Base-by-base conservation (phyloP, 208 protist species). In the Trypanosoma platydactyli region DNA sequence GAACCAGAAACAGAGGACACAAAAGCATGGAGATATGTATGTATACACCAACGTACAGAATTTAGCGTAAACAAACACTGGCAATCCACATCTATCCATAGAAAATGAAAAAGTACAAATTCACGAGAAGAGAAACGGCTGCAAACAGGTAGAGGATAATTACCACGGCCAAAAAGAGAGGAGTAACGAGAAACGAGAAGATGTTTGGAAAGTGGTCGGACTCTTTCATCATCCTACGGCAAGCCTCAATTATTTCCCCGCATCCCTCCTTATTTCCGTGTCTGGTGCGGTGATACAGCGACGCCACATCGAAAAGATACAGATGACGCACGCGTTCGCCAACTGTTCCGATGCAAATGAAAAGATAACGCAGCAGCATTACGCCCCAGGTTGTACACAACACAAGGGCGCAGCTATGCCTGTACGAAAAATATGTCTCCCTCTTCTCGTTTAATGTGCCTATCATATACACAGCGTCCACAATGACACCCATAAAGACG, bases 281-380 rank as follows among this genome's bases (percentile, higher is more conserved):
- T 58, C 76, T 83, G 11, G 83, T 55, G 5, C 60, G 51, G 60
- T 94, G 88, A 58, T 91, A 90, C 22, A 94, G 57, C 3, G 66
- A 69, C 0, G 79, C 75, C 25, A 86, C 76, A 70, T 91, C 78
- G 71, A 91, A 83, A 53, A 94, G 82, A 66, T 84, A 90, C 27
- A 83, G 46, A 35, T 94, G 88, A 15, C 71, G 67, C 15, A 53
- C 22, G 51, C 76, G 58, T 70, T 91, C 85, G 0, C 48, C 38
- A 1, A 57, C 51, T 3, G 77, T 88, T 29, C 45, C 51, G 13
- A 64, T 30, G 42, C 81, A 87, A 6, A 78, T 69, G 58, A 81
- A 82, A 33, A 88, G 60, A 68, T 94, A 89, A 3, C 83, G 83
- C 18, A 74, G 16, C n/a, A 87, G 70, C 46, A 91, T 41, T 13